These are phyloP conservation scores for Phyllosticta citribraziliensis DNA, from an alignment of 2,329 filamentous ascomycete genomes.

Conservation along the genomic window DNA sequence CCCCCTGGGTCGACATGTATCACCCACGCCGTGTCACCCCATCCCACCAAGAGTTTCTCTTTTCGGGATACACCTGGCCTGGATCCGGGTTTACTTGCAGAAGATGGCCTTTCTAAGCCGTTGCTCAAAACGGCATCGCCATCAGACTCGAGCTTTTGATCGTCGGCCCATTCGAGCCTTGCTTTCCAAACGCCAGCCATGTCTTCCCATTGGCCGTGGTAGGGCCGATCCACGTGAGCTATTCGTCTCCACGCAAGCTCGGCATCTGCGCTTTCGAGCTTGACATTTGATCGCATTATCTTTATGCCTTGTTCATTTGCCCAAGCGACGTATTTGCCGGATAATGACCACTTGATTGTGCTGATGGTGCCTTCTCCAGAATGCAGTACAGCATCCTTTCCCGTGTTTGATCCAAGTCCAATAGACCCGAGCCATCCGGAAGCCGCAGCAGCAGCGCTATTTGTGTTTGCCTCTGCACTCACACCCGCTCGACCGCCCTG, in stretches of 20 bases:
- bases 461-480: conserved; percentile 76
- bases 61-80: conserved; percentile 26
- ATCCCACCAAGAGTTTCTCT: conserved; percentile 83
- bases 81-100: conserved; percentile 32
- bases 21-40: conserved; percentile 95
- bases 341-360: conserved; percentile 88
- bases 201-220: conserved; percentile 81
- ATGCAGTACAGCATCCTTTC: conserved; percentile 79
- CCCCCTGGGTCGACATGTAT: conserved; percentile 77
- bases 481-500: conserved; percentile 68
- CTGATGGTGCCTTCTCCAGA: conserved; percentile 86
- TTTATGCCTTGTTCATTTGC: conserved; percentile 96
- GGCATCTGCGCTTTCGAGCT: conserved; percentile 63
- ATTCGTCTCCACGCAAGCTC: conserved; percentile 92
- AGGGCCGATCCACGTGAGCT: conserved; percentile 81
- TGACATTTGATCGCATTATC: conserved; percentile 85
- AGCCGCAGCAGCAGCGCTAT: conserved; percentile 72
- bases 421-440: conserved; percentile 88
- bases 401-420: conserved; percentile 66
- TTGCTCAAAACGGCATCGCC: conserved; percentile 2
- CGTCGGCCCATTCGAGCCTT: conserved; percentile 85
- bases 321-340: conserved; percentile 89
- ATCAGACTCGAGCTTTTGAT: conserved; percentile 65
- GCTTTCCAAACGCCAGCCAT: conserved; percentile 97
- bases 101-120: conserved; percentile 34